phyloP scores from a whole-genome alignment of 108 stramenopile species.

The Discostella pseudostelligera region DNA sequence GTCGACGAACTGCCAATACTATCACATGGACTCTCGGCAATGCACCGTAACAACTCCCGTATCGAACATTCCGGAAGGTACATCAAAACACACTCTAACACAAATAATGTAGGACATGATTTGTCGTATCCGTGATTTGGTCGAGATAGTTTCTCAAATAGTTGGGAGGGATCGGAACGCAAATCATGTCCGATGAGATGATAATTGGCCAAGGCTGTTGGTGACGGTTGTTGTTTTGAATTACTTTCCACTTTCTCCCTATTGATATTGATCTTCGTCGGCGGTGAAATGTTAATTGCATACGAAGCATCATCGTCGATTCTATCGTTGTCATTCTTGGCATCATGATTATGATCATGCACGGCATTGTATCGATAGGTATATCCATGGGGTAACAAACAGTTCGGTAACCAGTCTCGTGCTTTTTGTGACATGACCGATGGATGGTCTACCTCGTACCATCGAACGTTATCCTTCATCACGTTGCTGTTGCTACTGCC shows the following conservation, averaged over 20 bases:
- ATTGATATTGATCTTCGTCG: slow-evolving; percentile 4
- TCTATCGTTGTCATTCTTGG: background rate
- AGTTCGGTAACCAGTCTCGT: slow-evolving; percentile 18
- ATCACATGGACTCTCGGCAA: slow-evolving; percentile 9
- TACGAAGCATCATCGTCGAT: slow-evolving; percentile 18
- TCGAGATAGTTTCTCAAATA: slow-evolving; percentile 54
- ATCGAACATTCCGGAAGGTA: slow-evolving; percentile 62
- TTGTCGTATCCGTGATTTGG: slow-evolving; percentile 36
- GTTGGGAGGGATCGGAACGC: slow-evolving; percentile 39
- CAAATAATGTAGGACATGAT: slow-evolving; percentile 60
- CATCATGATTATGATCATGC: slow-evolving; percentile 10
- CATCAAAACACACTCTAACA: slow-evolving; percentile 83
- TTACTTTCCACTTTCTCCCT: no score
- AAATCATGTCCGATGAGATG: slow-evolving; percentile 63
- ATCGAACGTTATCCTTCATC: slow-evolving; percentile 47
- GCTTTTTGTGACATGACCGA: slow-evolving; percentile 68
- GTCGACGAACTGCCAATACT: background rate
- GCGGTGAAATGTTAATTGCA: slow-evolving; percentile 9
- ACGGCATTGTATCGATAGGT: slow-evolving; percentile 22
- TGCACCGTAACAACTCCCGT: slow-evolving; percentile 31
- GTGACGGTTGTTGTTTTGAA: background rate
- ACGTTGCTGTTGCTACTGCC: no score
- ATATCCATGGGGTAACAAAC: slow-evolving; percentile 26
- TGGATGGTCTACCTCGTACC: slow-evolving; percentile 88
- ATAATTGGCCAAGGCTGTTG: slow-evolving; percentile 29